Conservation (phyloP, 495 filamentous ascomycete genomes). For the Xylaria acuta region DNA sequence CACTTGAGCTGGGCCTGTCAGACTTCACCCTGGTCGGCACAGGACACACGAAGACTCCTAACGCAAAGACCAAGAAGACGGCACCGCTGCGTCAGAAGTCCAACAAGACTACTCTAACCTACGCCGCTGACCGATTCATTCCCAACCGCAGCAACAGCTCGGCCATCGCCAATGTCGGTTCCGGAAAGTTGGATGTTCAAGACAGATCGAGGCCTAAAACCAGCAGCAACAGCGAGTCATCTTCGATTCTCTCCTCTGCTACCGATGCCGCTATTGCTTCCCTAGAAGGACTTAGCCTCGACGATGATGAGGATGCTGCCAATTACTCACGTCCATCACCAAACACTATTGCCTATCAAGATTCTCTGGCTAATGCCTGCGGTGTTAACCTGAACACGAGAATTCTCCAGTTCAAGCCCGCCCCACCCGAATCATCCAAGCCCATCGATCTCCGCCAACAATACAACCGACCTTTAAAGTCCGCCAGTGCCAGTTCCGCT, state of each 20-base stretch:
- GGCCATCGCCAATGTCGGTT: conserved; percentile 79
- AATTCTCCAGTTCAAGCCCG: conserved; percentile 98
- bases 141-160: conserved; percentile 90
- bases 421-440: conserved; percentile 93
- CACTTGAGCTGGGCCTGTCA: conserved; percentile 87
- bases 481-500: conserved; percentile 70
- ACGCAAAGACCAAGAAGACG: conserved; percentile 67
- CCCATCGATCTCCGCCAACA: conserved; percentile 96
- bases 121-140: conserved; percentile 94
- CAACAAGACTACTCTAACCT: conserved; percentile 79
- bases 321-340: conserved; percentile 81
- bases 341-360: conserved; percentile 88
- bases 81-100: conserved; percentile 67
- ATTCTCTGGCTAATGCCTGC: conserved; percentile 88
- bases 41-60: conserved; percentile 70
- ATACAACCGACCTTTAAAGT: conserved; percentile 95
- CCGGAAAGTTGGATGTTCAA: conserved; percentile 73
- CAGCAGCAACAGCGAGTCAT: conserved; percentile 64
- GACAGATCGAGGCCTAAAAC: conserved; percentile 74
- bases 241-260: conserved; percentile 71
- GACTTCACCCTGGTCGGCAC: conserved; percentile 92
- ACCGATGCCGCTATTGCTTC: conserved; percentile 80
- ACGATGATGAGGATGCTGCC: conserved; percentile 51
- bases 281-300: conserved; percentile 76
- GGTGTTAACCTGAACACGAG: conserved; percentile 91